Conservation (phyloP, 2,329 filamentous ascomycete genomes). For the Penicillium hordei region DNA sequence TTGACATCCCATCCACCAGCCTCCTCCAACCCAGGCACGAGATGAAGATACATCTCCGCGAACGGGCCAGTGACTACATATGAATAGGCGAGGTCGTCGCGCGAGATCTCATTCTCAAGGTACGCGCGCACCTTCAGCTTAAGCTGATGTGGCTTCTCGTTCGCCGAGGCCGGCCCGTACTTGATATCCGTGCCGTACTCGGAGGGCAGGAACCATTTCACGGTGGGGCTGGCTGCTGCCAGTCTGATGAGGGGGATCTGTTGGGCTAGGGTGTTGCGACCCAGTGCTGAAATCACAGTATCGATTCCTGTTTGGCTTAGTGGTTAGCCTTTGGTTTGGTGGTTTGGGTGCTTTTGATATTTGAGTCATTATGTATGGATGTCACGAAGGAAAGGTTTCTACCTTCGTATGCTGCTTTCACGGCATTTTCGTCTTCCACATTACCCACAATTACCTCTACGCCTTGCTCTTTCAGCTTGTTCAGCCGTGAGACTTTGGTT, state of each 20-base stretch:
- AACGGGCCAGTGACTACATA: slow-evolving; percentile 72
- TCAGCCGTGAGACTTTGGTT: slow-evolving; percentile 52
- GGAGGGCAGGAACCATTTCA: slow-evolving; percentile 66
- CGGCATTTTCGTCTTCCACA: slow-evolving; percentile 52
- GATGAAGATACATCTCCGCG: slow-evolving; percentile 60
- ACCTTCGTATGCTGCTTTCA: slow-evolving; percentile 58
- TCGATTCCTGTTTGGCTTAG: slow-evolving; percentile 51
- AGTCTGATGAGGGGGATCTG: slow-evolving; percentile 64
- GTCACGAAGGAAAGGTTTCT: neutral
- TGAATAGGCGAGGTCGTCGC: slow-evolving; percentile 58
- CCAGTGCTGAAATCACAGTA: slow-evolving; percentile 65
- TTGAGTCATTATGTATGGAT: neutral
- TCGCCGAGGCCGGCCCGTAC: slow-evolving; percentile 56
- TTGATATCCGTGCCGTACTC: slow-evolving; percentile 68
- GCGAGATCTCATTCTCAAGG: slow-evolving; percentile 52
- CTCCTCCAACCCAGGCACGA: slow-evolving; percentile 37
- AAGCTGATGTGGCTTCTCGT: slow-evolving; percentile 66
- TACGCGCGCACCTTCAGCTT: slow-evolving; percentile 68
- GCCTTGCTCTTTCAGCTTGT: slow-evolving; percentile 47
- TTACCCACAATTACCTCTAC: slow-evolving; percentile 59
- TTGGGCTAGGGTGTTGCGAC: slow-evolving; percentile 59
- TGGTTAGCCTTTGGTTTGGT: slow-evolving; percentile 4
- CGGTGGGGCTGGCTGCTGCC: slow-evolving; percentile 54
- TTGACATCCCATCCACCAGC: slow-evolving; percentile 61
- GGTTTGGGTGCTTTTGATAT: neutral